Evolutionary conservation across 1,139 yeast species (phyloP), one percentile per base, ranked within the genome.

Genomic region (Taphrina pruni): DNA sequence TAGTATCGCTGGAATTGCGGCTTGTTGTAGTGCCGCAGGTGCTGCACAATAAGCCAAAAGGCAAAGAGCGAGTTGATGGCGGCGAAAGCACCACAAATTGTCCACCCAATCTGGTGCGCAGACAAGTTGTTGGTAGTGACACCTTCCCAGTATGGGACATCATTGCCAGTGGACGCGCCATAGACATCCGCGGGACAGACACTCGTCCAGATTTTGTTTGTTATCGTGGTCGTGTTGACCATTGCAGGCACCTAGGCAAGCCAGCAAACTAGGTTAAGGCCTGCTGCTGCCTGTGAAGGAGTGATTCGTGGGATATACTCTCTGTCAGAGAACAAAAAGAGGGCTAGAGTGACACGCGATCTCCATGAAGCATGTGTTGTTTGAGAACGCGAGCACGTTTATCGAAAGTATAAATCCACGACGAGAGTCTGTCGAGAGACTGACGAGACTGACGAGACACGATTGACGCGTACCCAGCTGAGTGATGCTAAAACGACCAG

Each of bases 21-120:
- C 38, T 48, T 60, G 57, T 60, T 50, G 57, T 60, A 60, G 48
- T 60, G 51, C 17, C 65, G 45, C 38, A 51, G 50, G 50, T 60
- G 65, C 21, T 51, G 56, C 38, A 21, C 9, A 17, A 60, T 60
- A 26, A 60, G 46, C 21, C 26, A 50, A 21, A 38, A 50, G 35
- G 65, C 65, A 36, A 60, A 50, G 48, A 60, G 20, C 14, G 65
- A 45, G 21, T 50, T 60, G 20, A 41, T 38, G 36, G 41, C 35
- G 4, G 65, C 65, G 20, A 60, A 60, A 32, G 39, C 57, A 39
- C 56, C 57, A 17, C 65, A 60, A 0, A 51, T 38, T 35, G 39
- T 36, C 57, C 57, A 51, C 1, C 65, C 65, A 1, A 50, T 48
- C 36, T 50, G 57, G 50, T 60, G 65, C 9, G 35, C 21, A 20